phyloP scores from a whole-genome alignment of 2,329 filamentous ascomycete genomes.

The Diaporthe capsici region DNA sequence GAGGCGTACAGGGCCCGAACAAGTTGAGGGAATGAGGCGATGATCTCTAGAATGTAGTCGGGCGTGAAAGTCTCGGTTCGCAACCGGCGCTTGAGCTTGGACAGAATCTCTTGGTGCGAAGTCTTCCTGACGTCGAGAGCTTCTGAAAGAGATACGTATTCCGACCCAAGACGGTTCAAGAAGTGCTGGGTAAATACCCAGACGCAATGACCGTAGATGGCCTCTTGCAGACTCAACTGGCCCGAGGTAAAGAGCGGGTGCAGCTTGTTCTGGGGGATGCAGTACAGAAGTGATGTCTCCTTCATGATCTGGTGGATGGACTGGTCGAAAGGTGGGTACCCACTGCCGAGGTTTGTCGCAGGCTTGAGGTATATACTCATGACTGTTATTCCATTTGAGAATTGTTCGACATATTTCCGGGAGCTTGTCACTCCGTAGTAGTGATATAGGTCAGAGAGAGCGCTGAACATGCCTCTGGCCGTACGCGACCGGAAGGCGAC shows the following conservation, averaged over 20 bases:
- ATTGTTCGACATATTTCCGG: slow-evolving; percentile 98
- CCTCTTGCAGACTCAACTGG: slow-evolving; percentile 92
- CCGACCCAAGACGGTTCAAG: slow-evolving; percentile 91
- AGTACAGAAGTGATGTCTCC: slow-evolving; percentile 97
- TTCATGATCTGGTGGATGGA: slow-evolving; percentile 99
- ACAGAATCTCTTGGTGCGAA: slow-evolving; percentile 86
- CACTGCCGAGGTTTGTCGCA: slow-evolving; percentile 68
- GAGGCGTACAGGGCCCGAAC: slow-evolving; percentile 91
- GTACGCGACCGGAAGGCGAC: slow-evolving; percentile 95
- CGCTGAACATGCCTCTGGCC: slow-evolving; percentile 93
- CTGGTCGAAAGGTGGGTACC: slow-evolving; percentile 86
- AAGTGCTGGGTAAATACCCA: slow-evolving; percentile 99
- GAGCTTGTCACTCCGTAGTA: slow-evolving; percentile 98
- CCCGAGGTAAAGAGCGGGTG: slow-evolving; percentile 90
- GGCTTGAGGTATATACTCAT: slow-evolving; percentile 96
- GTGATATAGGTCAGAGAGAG: slow-evolving; percentile 95
- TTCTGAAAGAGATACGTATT: slow-evolving; percentile 89
- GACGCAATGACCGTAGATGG: slow-evolving; percentile 96
- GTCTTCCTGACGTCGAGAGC: slow-evolving; percentile 87
- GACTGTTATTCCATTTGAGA: slow-evolving; percentile 97
- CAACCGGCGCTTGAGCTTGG: slow-evolving; percentile 94
- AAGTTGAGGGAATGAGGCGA: slow-evolving; percentile 88
- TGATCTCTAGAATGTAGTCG: slow-evolving; percentile 98
- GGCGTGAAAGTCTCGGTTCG: slow-evolving; percentile 98
- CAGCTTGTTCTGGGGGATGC: slow-evolving; percentile 97